Percentiles rank a stretch among this genome's conserved stretches.
phyloP scores from a whole-genome alignment of 1,284 basidiomycete genomes.

The Neotropicomus parvogracilis region DNA sequence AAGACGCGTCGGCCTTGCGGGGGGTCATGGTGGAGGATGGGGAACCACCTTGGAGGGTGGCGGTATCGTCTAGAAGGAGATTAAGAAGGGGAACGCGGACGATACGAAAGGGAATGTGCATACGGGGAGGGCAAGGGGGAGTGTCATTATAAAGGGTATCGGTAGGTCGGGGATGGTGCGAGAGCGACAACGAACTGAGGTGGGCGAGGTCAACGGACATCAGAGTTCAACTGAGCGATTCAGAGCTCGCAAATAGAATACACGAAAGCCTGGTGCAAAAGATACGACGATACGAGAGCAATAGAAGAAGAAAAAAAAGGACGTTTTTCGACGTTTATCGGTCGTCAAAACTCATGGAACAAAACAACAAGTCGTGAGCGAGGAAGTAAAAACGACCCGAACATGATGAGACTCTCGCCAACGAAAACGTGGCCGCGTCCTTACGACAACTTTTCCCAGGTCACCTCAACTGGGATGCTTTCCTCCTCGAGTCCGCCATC shows the following conservation, averaged over 20 bases:
- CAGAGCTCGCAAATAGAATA: slow-evolving; percentile 17
- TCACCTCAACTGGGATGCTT: too few species aligned
- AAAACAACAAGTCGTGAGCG: slow-evolving; percentile 27
- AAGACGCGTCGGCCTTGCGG: slow-evolving; percentile 31
- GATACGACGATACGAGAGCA: slow-evolving; percentile 6
- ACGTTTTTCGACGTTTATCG: slow-evolving; percentile 28
- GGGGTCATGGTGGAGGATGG: slow-evolving; percentile 31
- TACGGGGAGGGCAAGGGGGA: slow-evolving; percentile 15
- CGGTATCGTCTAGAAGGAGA: slow-evolving; percentile 13
- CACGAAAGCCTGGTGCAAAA: slow-evolving; percentile 12
- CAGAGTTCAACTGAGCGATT: not conserved
- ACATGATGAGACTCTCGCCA: slow-evolving; percentile 22
- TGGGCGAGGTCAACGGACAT: slow-evolving; percentile 27
- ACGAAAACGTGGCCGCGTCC: slow-evolving; percentile 21
- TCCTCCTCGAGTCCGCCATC: too few species aligned
- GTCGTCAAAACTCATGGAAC: slow-evolving; percentile 31
- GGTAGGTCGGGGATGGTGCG: slow-evolving; percentile 11
- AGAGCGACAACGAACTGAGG: slow-evolving; percentile 14
- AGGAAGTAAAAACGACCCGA: slow-evolving; percentile 19
- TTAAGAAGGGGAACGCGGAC: slow-evolving; percentile 2
- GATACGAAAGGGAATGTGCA: slow-evolving; percentile 14
- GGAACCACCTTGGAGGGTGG: slow-evolving; percentile 18
- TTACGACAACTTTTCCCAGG: slow-evolving; percentile 26
- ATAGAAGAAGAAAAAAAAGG: too few species aligned
- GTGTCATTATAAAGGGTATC: slow-evolving; percentile 23